Base-by-base conservation (phyloP, 345 rosid genomes). In the Stellera chamaejasme region DNA sequence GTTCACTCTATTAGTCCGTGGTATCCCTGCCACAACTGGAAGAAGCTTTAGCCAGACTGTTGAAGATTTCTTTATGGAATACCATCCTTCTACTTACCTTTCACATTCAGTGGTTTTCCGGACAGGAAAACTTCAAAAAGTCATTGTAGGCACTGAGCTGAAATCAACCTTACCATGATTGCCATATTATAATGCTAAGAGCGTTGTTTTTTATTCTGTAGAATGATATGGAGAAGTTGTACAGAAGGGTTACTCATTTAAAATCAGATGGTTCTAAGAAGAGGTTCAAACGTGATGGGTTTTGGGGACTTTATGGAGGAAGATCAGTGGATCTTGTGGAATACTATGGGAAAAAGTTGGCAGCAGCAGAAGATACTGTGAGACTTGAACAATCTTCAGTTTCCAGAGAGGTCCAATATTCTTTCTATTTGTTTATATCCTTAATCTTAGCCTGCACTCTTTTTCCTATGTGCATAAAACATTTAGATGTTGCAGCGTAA, bases 41-140 rank as follows among this genome's bases (percentile, higher is more conserved):
- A 75, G 72, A 62, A 81, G 76, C 62, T 47, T 76, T 49, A 71
- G 84, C 72, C 87, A 85, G 60, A 70, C 70, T 49, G 95, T 92
- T 46, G 93, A 86, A 48, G 78, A 51, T 47, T 88, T 92, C 68
- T 92, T 92, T 77, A 77, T 78, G 39, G 90, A 88, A 61, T 72
- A 76, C 67, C 95, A 91, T 74, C 83, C 95, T 59, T 78, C 84
- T 13, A 72, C 83, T 25, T 88, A 91, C 74, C 92, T 85, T 66
- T 83, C 98, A 43, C 85, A 85, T 54, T 49, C 76, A 2, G 74
- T 88, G 64, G 76, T 91, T 63, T 85, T 51, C 61, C 78, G 62
- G 27, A 82, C 90, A 27, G 78, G 74, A 73, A 82, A 77, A 79
- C 73, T 91, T 63, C 80, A 70, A 69, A 43, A 59, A 57, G 81